These are phyloP conservation scores for Nannizziopsis arthrosporioides DNA, from an alignment of 2,329 filamentous ascomycete genomes.

Conservation along the genomic window DNA sequence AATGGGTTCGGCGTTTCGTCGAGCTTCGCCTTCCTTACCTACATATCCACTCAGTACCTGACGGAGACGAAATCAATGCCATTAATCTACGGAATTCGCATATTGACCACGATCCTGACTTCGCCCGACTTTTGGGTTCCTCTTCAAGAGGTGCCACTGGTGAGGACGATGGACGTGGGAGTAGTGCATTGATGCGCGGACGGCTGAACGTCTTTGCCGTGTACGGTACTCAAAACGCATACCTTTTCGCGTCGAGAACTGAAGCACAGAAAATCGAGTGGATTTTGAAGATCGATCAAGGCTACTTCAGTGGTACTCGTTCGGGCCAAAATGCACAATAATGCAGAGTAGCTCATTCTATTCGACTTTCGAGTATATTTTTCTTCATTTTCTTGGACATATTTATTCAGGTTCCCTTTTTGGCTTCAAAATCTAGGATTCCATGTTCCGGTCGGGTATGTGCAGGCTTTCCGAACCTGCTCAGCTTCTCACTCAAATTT, in stretches of 20 bases:
- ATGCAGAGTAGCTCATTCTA: background rate
- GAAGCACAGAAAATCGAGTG: slow-evolving; percentile 93
- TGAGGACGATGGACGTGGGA: slow-evolving; percentile 21
- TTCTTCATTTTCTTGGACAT: background rate
- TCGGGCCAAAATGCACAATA: background rate
- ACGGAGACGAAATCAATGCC: slow-evolving; percentile 81
- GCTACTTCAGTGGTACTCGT: slow-evolving; percentile 41
- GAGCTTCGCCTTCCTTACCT: slow-evolving; percentile 86
- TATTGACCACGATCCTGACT: slow-evolving; percentile 85
- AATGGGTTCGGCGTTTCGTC: slow-evolving; percentile 87
- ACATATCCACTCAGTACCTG: slow-evolving; percentile 71
- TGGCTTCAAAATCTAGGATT: no score
- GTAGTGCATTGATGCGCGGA: slow-evolving; percentile 28
- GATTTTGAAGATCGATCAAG: slow-evolving; percentile 91
- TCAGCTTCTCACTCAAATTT: no score
- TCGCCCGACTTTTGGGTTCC: slow-evolving; percentile 60
- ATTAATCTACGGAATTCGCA: slow-evolving; percentile 80
- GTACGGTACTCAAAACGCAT: slow-evolving; percentile 89
- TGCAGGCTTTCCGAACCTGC: no score
- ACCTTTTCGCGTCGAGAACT: slow-evolving; percentile 79
- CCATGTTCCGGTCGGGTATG: no score
- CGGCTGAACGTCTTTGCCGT: slow-evolving; percentile 76
- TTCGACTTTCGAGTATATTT: background rate
- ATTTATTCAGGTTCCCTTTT: background rate
- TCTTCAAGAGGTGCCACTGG: slow-evolving; percentile 27